Evolutionary conservation across 2,329 filamentous ascomycete genomes (phyloP).

Genomic region (Scedosporium dehoogii): DNA sequence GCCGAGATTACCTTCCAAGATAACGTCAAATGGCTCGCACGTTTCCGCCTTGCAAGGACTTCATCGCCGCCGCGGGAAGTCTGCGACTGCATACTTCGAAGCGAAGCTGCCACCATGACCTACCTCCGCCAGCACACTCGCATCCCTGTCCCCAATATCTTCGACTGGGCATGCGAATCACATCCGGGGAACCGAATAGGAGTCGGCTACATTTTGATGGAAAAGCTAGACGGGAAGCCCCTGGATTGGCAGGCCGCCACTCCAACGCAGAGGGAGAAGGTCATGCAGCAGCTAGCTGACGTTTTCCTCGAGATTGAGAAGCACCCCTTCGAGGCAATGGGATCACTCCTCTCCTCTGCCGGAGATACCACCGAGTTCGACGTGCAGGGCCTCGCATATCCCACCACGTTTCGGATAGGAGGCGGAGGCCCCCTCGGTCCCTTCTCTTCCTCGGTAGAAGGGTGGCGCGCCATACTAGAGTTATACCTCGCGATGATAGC

Average conservation of each 20-base stretch:
- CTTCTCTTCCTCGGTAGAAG: constrained; percentile 16
- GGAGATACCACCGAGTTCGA: neutral
- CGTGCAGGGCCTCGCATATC: constrained; percentile 12
- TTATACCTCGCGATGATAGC: constrained; percentile 16
- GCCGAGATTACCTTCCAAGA: constrained; percentile 19
- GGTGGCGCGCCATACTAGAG: constrained; percentile 10
- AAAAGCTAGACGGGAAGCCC: constrained; percentile 25
- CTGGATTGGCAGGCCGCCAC: constrained; percentile 23
- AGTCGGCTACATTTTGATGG: constrained; percentile 30
- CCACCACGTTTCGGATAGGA: constrained; percentile 8
- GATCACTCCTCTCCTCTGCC: constrained; percentile 14
- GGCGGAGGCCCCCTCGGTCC: constrained; percentile 12
- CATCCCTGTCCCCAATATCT: constrained; percentile 23
- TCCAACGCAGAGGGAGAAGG: constrained; percentile 17
- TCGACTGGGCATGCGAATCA: constrained; percentile 21
- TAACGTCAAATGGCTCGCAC: constrained; percentile 15
- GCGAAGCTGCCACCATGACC: constrained; percentile 17
- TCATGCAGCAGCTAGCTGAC: constrained; percentile 21
- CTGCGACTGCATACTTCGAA: constrained; percentile 16
- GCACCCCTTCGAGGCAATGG: constrained; percentile 19
- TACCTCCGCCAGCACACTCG: constrained; percentile 14
- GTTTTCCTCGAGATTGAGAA: constrained; percentile 21
- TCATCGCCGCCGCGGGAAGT: constrained; percentile 13
- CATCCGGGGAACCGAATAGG: constrained; percentile 21
- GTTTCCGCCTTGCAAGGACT: constrained; percentile 13